These are phyloP conservation scores for Kwoniella dendrophila DNA, from an alignment of 768 basidiomycete species.

Conservation along the genomic window DNA sequence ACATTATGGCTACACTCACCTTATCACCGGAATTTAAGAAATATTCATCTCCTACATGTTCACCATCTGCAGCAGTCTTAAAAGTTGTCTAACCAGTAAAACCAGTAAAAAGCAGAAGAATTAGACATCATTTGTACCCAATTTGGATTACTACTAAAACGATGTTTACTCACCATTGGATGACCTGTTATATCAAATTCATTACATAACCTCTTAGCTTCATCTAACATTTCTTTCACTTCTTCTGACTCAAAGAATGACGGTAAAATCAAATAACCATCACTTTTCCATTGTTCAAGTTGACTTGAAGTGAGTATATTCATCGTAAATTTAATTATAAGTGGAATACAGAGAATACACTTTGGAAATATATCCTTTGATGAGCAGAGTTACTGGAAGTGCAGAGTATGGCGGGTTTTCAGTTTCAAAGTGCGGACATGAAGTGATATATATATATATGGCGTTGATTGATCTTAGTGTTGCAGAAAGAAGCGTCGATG, in stretches of 20 bases:
- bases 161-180: slow-evolving; percentile 65
- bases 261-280: slow-evolving; percentile 72
- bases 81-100: slow-evolving; percentile 70
- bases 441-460: too few species aligned
- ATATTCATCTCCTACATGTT: slow-evolving; percentile 75
- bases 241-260: slow-evolving; percentile 69
- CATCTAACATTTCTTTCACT: slow-evolving; percentile 65
- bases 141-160: background rate
- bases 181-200: slow-evolving; percentile 77
- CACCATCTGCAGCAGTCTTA: slow-evolving; percentile 64
- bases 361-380: too few species aligned
- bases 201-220: slow-evolving; percentile 75
- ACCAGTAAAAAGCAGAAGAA: background rate
- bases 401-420: too few species aligned
- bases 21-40: slow-evolving; percentile 91
- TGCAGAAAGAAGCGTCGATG: too few species aligned
- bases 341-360: too few species aligned
- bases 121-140: background rate
- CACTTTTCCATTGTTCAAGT: slow-evolving; percentile 30
- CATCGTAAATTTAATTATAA: too few species aligned
- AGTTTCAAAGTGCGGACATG: too few species aligned
- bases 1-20: slow-evolving; percentile 15
- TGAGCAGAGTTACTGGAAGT: too few species aligned
- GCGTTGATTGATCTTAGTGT: too few species aligned
- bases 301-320: slow-evolving; percentile 10